Evolutionary conservation across 2,329 filamentous ascomycete genomes (phyloP).

Genomic region (Penicillium nordicum): DNA sequence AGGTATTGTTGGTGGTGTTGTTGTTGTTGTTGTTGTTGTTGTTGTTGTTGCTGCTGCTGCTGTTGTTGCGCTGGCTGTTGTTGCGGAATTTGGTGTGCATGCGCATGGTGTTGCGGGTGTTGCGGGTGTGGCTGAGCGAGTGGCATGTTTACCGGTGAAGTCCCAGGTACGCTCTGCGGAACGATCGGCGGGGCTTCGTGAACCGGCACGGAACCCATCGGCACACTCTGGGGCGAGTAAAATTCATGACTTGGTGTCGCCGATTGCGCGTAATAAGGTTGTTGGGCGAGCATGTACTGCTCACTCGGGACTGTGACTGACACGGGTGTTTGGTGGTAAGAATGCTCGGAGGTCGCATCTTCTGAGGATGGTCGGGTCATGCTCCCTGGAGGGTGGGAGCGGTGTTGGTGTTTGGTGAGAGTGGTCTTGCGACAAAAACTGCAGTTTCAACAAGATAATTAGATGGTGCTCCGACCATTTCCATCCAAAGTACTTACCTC

Average conservation of each 20-base stretch:
- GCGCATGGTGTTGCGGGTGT: not conserved
- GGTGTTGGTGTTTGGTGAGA: slow-evolving; percentile 41
- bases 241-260: slow-evolving; percentile 37
- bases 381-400: slow-evolving; percentile 36
- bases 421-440: slow-evolving; percentile 44
- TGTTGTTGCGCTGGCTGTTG: slow-evolving; percentile 21
- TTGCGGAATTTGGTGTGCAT: slow-evolving; percentile 21
- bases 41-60: slow-evolving; percentile 19
- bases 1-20: slow-evolving; percentile 21
- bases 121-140: slow-evolving; percentile 28
- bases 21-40: slow-evolving; percentile 33
- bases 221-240: slow-evolving; percentile 34
- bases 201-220: slow-evolving; percentile 31
- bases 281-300: slow-evolving; percentile 37
- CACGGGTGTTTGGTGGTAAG: slow-evolving; percentile 29
- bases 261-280: slow-evolving; percentile 34
- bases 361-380: slow-evolving; percentile 36
- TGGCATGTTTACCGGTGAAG: slow-evolving; percentile 28
- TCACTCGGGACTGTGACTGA: slow-evolving; percentile 33
- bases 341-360: slow-evolving; percentile 37
- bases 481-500: slow-evolving; percentile 26
- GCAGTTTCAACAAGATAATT: slow-evolving; percentile 3
- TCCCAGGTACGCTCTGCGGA: slow-evolving; percentile 30
- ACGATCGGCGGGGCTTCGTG: slow-evolving; percentile 32
- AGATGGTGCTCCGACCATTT: not conserved